Base-by-base conservation (phyloP, 1,139 yeast genomes). In the Candida anutae region DNA sequence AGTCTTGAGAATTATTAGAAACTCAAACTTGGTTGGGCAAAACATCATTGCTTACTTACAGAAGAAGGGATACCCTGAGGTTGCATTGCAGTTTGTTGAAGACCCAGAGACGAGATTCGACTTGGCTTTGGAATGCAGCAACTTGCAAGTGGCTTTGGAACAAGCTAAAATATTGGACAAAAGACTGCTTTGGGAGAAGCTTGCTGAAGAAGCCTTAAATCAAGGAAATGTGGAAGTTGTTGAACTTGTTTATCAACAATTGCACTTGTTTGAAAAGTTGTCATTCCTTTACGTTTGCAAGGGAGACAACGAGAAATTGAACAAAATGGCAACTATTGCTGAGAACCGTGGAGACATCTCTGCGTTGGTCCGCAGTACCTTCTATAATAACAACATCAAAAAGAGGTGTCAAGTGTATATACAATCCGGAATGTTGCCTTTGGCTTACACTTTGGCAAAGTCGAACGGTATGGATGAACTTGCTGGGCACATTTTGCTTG, bases 71-170 rank as follows among this genome's bases (percentile, higher is more conserved):
- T 90, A 81, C 54, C 97, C 98, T 12, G 95, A 84, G 53, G 69
- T 74, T 39, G 98, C 99, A 2, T 69, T 93, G 37, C 97, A 90
- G 53, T 93, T 93, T 53, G 98, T 93, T 34, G 81, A 85, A 57
- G 98, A 93, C 53, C 83, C 97, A 5, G 95, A 88, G 53, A 85
- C 96, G 19, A 75, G 95, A 57, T 90, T 93, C 49, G 98, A 90
- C 43, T 69, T 93, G 45, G 97, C 98, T 16, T 68, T 90, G 39
- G 96, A 90, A 59, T 84, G 95, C 50, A 90, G 95, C 40, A 84
- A 90, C 52, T 66, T 93, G 40, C 71, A 68, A 16, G 83, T 83
- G 40, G 98, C 98, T n/a, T 64, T 83, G 28, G 79, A 73, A 37
- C 95, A 88, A 59, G 98, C 98, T 24, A 76, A 76, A 46, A 74